Percentiles rank a stretch among this genome's conserved stretches.
Conservation (phyloP, 2,329 filamentous ascomycete species). For the Calonectria naviculata region DNA sequence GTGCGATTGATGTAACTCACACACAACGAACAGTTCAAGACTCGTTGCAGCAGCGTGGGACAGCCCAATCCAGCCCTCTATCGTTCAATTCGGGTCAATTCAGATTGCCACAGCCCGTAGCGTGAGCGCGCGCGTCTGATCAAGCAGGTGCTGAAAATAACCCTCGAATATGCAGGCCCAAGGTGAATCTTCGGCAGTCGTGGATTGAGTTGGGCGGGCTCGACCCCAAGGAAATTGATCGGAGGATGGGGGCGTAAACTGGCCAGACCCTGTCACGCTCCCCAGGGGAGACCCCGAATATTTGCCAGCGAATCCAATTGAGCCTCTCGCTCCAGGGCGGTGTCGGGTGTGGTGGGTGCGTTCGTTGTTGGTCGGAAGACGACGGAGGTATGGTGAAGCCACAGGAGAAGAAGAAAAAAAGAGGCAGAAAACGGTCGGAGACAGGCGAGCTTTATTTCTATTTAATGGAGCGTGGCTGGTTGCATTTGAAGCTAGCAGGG, state of each 20-base stretch:
- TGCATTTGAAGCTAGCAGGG: background rate
- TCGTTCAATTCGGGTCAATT: background rate
- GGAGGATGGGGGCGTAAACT: background rate
- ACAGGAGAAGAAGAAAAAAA: background rate
- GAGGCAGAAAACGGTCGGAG: background rate
- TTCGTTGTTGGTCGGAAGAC: slow-evolving; percentile 6
- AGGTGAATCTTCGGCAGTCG: slow-evolving; percentile 20
- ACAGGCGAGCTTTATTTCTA: background rate
- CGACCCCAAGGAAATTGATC: slow-evolving; percentile 15
- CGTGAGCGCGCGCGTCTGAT: background rate
- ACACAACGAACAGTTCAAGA: background rate
- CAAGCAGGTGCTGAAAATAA: slow-evolving; percentile 2
- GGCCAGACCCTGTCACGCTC: slow-evolving; percentile 13
- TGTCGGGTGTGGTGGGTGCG: slow-evolving; percentile 4
- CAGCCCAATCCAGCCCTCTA: background rate
- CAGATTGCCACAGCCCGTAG: background rate
- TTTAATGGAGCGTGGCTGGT: background rate
- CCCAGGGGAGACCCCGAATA: slow-evolving; percentile 11
- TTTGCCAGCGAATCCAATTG: slow-evolving; percentile 5
- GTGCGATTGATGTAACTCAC: background rate
- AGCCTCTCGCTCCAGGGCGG: slow-evolving; percentile 9
- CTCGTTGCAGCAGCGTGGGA: background rate
- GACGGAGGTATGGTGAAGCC: background rate
- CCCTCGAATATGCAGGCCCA: slow-evolving; percentile 4
- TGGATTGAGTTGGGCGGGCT: slow-evolving; percentile 1